These are phyloP conservation scores for Sesbania bispinosa DNA, from an alignment of 306 rosid species.

Conservation along the genomic window DNA sequence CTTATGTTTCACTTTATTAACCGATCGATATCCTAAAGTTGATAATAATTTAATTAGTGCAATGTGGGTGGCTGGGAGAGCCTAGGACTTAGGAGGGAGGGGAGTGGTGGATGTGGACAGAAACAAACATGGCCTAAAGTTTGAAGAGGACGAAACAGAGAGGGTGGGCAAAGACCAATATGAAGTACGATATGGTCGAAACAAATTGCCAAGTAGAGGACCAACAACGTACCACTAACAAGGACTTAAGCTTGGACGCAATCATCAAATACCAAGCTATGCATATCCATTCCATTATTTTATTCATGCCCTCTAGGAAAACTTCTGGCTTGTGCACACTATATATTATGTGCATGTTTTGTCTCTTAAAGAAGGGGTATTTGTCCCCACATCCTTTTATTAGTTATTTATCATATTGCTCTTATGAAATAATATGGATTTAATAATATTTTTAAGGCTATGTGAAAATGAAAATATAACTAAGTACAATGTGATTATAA, in stretches of 20 bases:
- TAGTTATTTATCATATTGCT: neutral
- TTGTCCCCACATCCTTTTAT: conserved; percentile 23
- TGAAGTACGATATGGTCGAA: conserved; percentile 25
- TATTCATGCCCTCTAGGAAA: neutral
- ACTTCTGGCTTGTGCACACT: neutral
- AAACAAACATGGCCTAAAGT: conserved; percentile 23
- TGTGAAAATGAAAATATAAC: neutral
- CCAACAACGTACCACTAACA: conserved; percentile 24
- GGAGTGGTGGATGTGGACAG: conserved; percentile 8
- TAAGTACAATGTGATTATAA: too few species aligned
- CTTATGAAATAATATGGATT: too few species aligned
- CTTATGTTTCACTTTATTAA: neutral
- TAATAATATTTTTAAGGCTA: neutral
- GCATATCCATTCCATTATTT: conserved; percentile 23
- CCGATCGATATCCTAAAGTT: neutral
- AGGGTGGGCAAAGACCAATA: conserved; percentile 17
- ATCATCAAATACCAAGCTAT: conserved; percentile 25
- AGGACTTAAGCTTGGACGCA: conserved; percentile 29
- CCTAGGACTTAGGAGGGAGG: neutral
- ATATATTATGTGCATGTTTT: conserved; percentile 27
- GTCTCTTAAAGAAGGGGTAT: conserved; percentile 19
- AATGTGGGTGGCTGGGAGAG: neutral
- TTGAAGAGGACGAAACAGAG: conserved; percentile 28
- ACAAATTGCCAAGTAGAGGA: conserved; percentile 20
- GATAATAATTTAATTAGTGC: neutral